Evolutionary conservation across 2,329 filamentous ascomycete genomes (phyloP).

Genomic region (Cordyceps pruinosa): DNA sequence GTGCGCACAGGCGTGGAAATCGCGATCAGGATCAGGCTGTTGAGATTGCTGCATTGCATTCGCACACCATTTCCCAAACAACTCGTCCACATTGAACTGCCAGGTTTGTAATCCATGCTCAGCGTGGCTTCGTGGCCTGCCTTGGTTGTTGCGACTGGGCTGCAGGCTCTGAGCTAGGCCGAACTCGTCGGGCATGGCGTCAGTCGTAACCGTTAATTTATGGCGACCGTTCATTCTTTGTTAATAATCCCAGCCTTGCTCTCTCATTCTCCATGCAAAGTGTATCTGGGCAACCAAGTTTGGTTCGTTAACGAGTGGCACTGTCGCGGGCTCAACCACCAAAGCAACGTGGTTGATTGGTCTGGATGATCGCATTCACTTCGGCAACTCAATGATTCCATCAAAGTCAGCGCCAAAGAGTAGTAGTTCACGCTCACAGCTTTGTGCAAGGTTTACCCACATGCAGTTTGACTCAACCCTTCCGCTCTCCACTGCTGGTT

Average conservation of each 20-base stretch:
- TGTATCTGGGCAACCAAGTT: no score
- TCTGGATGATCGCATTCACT: background rate
- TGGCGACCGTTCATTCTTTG: background rate
- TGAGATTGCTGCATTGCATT: background rate
- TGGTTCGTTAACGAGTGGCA: no score
- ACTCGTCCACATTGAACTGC: no score
- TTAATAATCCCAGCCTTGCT: no score
- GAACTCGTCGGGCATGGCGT: background rate
- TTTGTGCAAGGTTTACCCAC: no score
- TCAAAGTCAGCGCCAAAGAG: background rate
- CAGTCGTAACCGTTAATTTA: background rate
- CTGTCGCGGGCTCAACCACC: background rate
- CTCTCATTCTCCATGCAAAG: no score
- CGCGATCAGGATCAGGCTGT: background rate
- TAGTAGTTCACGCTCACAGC: background rate
- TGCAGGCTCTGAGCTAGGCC: background rate
- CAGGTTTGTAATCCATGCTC: background rate
- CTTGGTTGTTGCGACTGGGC: background rate
- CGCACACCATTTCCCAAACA: background rate
- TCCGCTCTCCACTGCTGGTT: background rate
- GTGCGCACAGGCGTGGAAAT: background rate
- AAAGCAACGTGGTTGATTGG: background rate
- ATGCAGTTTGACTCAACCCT: background rate
- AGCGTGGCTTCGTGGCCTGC: background rate
- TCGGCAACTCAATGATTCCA: background rate